Conservation (phyloP, 805 yeast genomes). For the Starmerella stigmatis region DNA sequence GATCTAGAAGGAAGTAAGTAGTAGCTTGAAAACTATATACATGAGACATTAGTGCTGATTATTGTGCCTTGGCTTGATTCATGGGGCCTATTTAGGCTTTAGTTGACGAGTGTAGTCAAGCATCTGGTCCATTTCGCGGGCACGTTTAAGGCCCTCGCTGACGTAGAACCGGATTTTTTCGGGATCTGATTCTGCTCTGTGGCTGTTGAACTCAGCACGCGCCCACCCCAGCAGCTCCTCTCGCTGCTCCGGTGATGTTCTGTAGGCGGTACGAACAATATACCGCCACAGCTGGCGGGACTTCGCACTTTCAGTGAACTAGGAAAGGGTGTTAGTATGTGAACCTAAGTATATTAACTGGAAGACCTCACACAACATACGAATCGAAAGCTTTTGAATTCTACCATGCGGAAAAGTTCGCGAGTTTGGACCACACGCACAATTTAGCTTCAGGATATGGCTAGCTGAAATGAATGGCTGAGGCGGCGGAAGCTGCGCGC, state of each 20-base stretch:
- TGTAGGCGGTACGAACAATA: slow-evolving; percentile 28
- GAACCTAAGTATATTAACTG: not conserved
- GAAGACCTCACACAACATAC: slow-evolving; percentile 14
- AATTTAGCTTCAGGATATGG: no score
- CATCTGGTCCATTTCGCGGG: slow-evolving; percentile 27
- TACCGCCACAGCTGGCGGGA: slow-evolving; percentile 30
- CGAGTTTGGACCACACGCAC: no score
- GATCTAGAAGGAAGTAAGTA: not conserved
- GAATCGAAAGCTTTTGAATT: slow-evolving; percentile 22
- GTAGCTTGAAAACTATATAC: not conserved
- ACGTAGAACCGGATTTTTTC: slow-evolving; percentile 29
- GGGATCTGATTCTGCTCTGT: slow-evolving; percentile 27
- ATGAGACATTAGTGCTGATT: no score
- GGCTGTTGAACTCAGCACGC: slow-evolving; percentile 28
- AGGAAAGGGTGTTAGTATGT: slow-evolving; percentile 11
- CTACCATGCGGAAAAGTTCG: no score
- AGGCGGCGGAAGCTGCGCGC: no score
- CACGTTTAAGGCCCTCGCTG: slow-evolving; percentile 30
- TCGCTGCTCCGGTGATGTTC: slow-evolving; percentile 23
- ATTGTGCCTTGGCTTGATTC: not conserved
- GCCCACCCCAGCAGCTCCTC: slow-evolving; percentile 31
- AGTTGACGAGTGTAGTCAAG: slow-evolving; percentile 11
- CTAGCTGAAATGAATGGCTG: no score
- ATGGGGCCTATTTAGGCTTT: not conserved
- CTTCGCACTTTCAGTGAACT: slow-evolving; percentile 32